Evolutionary conservation across 306 rosid genomes (phyloP), one percentile per base, ranked within the genome.

Genomic region (Vigna unguiculata): DNA sequence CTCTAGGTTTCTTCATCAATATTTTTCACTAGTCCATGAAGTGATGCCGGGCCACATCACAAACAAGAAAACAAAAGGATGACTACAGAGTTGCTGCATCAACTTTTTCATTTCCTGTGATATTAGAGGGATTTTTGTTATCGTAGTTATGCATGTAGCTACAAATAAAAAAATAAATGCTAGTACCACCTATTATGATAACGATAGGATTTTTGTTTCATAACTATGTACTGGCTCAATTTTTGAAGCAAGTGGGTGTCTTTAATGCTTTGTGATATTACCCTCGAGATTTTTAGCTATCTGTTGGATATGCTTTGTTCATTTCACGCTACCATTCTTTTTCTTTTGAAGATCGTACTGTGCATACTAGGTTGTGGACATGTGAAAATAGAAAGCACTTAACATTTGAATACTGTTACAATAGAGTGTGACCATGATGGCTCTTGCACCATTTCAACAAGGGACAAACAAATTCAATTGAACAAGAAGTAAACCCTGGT

Each of bases 241-340:
- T 70, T 75, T 64, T 64, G 62, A 62, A 64, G 55, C 67, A 81
- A 75, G 81, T 81, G 81, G 77, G 40, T 58, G 62, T 77, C 63
- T 72, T 24, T 79, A 75, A 20, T 76, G 71, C 57, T 71, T 82
- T 28, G 79, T 36, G 70, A 60, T 60, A 41, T 58, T 72, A 24
- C 59, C 62, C 67, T 28, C n/a, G 58, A 78, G 62, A 78, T 69
- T 69, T 78, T 69, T 58, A 80, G 84, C 75, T 52, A 74, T 71
- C 72, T 51, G 53, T 57, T 57, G 30, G 74, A 81, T 41, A 70
- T 75, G 80, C 64, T 74, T 67, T 79, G 53, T 66, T 69, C 58
- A 66, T 71, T 72, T 77, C 55, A 54, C 40, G 65, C 74, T 77
- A 77, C 55, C 76, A 36, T 47, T 72, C 21, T 55, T 65, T 65